Evolutionary conservation across 2,329 filamentous ascomycete genomes (phyloP).

Genomic region (Fusarium abutilonis): DNA sequence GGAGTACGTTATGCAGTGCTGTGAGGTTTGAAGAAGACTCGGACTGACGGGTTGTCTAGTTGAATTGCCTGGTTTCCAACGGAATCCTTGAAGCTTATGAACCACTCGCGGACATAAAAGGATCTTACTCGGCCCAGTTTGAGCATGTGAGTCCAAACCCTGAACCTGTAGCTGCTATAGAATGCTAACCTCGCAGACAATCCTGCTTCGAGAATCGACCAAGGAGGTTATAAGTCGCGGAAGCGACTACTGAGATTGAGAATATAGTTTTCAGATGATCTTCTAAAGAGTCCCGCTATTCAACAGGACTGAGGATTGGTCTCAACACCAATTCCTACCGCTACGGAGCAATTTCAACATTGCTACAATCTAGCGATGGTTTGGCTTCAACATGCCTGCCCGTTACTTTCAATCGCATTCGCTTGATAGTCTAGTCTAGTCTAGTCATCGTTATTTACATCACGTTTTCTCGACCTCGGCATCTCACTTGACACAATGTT

Average conservation of each 20-base stretch:
- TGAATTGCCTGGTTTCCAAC: slow-evolving; percentile 66
- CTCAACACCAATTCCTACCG: slow-evolving; percentile 13
- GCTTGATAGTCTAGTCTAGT: slow-evolving; percentile 12
- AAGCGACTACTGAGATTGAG: slow-evolving; percentile 56
- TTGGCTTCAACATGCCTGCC: slow-evolving; percentile 28
- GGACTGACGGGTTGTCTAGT: slow-evolving; percentile 49
- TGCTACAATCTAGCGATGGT: not conserved
- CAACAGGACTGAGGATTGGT: slow-evolving; percentile 13
- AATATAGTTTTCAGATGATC: not conserved
- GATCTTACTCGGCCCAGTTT: slow-evolving; percentile 72
- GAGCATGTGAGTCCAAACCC: slow-evolving; percentile 58
- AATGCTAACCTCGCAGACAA: slow-evolving; percentile 51
- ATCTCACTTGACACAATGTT: too few relatives aligned
- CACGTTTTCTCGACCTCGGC: not conserved
- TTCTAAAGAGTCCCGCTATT: not conserved
- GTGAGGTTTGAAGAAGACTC: rapidly evolving
- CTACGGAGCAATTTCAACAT: slow-evolving; percentile 21
- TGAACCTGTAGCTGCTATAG: too few relatives aligned
- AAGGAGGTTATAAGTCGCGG: slow-evolving; percentile 65
- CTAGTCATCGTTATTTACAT: slow-evolving; percentile 10
- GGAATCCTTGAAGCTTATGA: slow-evolving; percentile 67
- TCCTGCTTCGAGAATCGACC: slow-evolving; percentile 54
- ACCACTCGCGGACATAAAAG: slow-evolving; percentile 66
- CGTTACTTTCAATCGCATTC: slow-evolving; percentile 21
- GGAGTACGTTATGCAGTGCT: slow-evolving; percentile 54